These are phyloP conservation scores for Rutstroemia sp. DNA, from an alignment of 2,329 filamentous ascomycete genomes.

Conservation along the genomic window DNA sequence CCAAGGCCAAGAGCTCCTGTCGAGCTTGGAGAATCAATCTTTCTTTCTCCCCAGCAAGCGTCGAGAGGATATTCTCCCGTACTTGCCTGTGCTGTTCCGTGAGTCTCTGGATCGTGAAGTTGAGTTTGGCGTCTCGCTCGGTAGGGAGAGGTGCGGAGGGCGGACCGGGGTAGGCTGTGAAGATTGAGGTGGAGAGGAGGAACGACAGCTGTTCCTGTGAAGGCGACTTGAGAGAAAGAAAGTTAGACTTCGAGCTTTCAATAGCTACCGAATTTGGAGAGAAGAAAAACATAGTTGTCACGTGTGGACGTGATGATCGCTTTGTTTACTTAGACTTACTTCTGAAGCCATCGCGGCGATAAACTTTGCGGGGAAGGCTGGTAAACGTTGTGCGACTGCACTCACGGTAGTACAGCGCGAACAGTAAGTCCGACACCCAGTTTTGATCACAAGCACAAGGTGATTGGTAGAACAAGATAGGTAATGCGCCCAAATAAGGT, in stretches of 20 bases:
- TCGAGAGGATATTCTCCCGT: constrained; percentile 14
- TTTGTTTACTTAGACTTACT: neutral
- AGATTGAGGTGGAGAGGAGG: constrained; percentile 17
- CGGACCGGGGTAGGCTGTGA: constrained; percentile 21
- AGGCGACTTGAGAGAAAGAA: neutral
- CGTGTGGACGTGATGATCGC: neutral
- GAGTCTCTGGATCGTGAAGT: constrained; percentile 13
- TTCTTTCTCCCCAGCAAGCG: constrained; percentile 12
- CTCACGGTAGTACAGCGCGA: no score
- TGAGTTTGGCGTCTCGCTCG: constrained; percentile 7
- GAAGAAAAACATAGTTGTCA: neutral
- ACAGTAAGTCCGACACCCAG: no score
- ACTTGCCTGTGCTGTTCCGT: constrained; percentile 20
- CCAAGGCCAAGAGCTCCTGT: neutral
- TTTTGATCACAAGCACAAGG: no score
- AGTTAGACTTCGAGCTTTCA: no score
- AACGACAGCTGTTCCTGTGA: neutral
- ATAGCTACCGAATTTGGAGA: no score
- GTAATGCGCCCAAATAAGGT: no score
- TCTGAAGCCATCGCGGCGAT: neutral
- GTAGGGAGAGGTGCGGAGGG: constrained; percentile 1
- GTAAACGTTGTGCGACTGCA: no score
- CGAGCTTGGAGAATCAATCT: neutral
- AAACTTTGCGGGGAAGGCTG: no score
- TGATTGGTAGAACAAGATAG: no score